Conservation (phyloP, 495 filamentous ascomycete species). For the Ramalina peruviana region DNA sequence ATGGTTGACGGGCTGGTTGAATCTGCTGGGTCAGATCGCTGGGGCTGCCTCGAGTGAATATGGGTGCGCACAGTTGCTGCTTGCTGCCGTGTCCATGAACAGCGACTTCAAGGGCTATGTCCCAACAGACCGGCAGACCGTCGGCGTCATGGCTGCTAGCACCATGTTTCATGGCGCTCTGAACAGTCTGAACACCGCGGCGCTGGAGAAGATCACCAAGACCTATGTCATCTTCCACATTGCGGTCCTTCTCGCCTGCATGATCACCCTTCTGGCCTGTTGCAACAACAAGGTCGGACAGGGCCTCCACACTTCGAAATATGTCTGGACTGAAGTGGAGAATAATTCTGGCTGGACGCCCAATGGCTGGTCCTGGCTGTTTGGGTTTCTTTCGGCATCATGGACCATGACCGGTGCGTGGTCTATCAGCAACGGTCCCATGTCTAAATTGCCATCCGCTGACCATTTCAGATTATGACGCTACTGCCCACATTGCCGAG, state of each 20-base stretch:
- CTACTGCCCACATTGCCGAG: slow-evolving; percentile 47
- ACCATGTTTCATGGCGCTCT: slow-evolving; percentile 40
- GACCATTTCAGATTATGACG: slow-evolving; percentile 28
- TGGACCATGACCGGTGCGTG: slow-evolving; percentile 43
- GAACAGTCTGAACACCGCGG: slow-evolving; percentile 47
- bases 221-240: slow-evolving; percentile 54
- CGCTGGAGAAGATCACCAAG: slow-evolving; percentile 50
- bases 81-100: slow-evolving; percentile 51
- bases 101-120: slow-evolving; percentile 35
- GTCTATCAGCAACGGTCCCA: slow-evolving; percentile 2
- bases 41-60: slow-evolving; percentile 55
- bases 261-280: slow-evolving; percentile 43
- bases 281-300: slow-evolving; percentile 34
- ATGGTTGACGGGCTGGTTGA: slow-evolving; percentile 48
- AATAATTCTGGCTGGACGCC: slow-evolving; percentile 48
- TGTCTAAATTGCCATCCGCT: neutral
- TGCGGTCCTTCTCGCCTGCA: slow-evolving; percentile 40
- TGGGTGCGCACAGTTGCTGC: slow-evolving; percentile 51
- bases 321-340: slow-evolving; percentile 50
- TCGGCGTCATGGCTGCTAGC: slow-evolving; percentile 47
- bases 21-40: slow-evolving; percentile 50
- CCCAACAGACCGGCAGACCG: slow-evolving; percentile 36
- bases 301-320: slow-evolving; percentile 33
- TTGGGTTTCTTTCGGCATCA: slow-evolving; percentile 53
- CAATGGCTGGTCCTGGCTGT: slow-evolving; percentile 51